Evolutionary conservation across 108 stramenopile genomes (phyloP), one percentile per base, ranked within the genome.

Genomic region (Skeletonema tropicum): DNA sequence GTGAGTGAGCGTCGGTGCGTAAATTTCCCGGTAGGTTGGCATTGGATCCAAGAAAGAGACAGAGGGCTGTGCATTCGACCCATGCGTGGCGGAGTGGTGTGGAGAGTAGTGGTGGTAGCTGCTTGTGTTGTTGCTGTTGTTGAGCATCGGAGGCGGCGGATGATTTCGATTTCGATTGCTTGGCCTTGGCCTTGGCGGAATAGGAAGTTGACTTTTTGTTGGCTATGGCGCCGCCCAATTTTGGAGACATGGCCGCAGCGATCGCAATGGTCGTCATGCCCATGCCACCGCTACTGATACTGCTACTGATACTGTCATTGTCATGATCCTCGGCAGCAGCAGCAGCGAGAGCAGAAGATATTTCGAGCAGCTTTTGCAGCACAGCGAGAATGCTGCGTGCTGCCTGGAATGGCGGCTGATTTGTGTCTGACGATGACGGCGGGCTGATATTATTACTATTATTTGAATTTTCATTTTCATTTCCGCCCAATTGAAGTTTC

Each of bases 321-420:
- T n/a, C n/a, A n/a, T n/a, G n/a, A n/a, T n/a, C n/a, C n/a, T n/a
- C n/a, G n/a, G n/a, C n/a, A n/a, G n/a, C n/a, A n/a, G n/a, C 74
- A 5, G 62, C 69, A 29, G 80, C 70, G 68, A 83, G 11, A 29
- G 79, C 77, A 30, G 80, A 83, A n/a, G 89, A 88, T 39, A 89
- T 76, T 19, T 91, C 91, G 12, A 95, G 74, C 31, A 95, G 63
- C 79, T 95, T 95, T 83, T 92, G 85, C 62, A 95, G 70, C 3
- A 92, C 88, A 0, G 94, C 90, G 39, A 93, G 71, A 13, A 95
- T 69, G 3, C 92, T 93, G 7, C 91, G 91, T 39, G 94, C 92
- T 9, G 94, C 84, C 6, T 79, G 76, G 45, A 92, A 75, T 14
- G 88, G 92, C 60, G 19, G 23, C 52, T 55, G 52, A 10, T 23